These are phyloP conservation scores for Pseudogymnoascus sp. DNA, from an alignment of 2,329 filamentous ascomycete genomes.

Conservation along the genomic window DNA sequence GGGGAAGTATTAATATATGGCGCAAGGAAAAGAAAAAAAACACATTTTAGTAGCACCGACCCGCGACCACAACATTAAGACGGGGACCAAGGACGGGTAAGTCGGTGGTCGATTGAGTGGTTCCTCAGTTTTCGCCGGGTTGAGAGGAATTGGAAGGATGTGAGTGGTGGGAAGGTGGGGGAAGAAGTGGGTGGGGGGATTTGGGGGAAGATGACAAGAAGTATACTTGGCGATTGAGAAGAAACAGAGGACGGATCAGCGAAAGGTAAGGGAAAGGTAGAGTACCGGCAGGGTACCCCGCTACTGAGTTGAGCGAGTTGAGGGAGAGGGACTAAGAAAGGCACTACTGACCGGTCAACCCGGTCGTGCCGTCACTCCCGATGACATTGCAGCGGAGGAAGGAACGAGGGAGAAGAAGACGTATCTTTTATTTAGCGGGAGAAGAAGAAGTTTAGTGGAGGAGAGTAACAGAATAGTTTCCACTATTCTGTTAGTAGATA, in stretches of 20 bases:
- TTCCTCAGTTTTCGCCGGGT: neutral
- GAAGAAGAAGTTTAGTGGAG: neutral
- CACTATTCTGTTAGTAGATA: too few species aligned
- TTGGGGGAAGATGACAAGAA: neutral
- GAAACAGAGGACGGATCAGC: neutral
- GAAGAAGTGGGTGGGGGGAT: slow-evolving; percentile 17
- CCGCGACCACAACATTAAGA: neutral
- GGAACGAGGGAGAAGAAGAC: neutral
- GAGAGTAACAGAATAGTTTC: neutral
- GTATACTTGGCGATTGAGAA: neutral
- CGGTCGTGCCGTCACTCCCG: neutral
- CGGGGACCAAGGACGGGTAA: neutral
- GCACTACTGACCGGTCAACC: neutral
- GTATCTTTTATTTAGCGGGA: too few species aligned
- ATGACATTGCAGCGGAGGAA: neutral
- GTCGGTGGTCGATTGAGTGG: neutral
- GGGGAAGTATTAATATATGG: neutral
- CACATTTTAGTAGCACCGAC: neutral
- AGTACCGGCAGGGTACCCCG: neutral
- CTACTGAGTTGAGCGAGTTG: too few species aligned
- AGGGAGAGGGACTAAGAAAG: neutral
- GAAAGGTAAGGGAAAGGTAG: too few species aligned
- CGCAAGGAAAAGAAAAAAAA: neutral
- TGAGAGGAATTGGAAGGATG: slow-evolving; percentile 11
- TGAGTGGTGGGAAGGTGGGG: slow-evolving; percentile 9